Evolutionary conservation across 169 alveolate species (phyloP), one percentile per base, ranked within the genome.

Genomic region (Eimeria praecox): DNA sequence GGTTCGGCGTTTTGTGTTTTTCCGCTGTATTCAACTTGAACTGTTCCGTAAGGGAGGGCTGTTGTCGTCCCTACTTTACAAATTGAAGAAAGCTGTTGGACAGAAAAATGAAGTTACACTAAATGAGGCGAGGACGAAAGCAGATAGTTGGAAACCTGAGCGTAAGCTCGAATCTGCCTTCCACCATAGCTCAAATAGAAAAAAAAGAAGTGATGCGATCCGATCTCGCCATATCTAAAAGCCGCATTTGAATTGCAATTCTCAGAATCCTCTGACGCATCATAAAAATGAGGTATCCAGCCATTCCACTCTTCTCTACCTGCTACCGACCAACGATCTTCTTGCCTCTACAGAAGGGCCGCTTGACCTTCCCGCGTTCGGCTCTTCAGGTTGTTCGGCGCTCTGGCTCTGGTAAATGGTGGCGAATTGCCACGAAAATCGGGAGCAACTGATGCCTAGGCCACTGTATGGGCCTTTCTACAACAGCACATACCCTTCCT

Each of bases 71-170:
- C 82, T 49, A 35, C 35, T 71, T 71, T 71, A n/a, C 20, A 35
- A 71, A 33, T 35, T 38, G 52, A 35, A 71, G 52, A 35, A 8
- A n/a, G 82, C 82, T 71, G 82, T 71, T 71, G 52, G 52, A 71
- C 82, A 71, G 82, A 71, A 71, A 35, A 71, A 71, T 71, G 82
- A 35, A 71, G 82, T 71, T 71, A 12, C 52, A 38, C 1, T 71
- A 71, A 24, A 66, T 66, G 78, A n/a, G 78, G 46, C 9, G 82
- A 5, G 46, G 52, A 71, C 52, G 49, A 71, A 14, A 71, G 49
- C 82, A 35, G 82, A 33, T n/a, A 8, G 82, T 12, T 71, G 52
- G 24, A 66, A 71, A 0, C 52, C n/a, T 24, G n/a, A 71, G 82
- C 82, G 14, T 4, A 18, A 71, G 30, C 82, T 35, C 82, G 30